Percentiles rank a stretch among this genome's conserved stretches.
These are phyloP conservation scores for Collybiopsis confluens DNA, from an alignment of 768 basidiomycete species.

Conservation along the genomic window DNA sequence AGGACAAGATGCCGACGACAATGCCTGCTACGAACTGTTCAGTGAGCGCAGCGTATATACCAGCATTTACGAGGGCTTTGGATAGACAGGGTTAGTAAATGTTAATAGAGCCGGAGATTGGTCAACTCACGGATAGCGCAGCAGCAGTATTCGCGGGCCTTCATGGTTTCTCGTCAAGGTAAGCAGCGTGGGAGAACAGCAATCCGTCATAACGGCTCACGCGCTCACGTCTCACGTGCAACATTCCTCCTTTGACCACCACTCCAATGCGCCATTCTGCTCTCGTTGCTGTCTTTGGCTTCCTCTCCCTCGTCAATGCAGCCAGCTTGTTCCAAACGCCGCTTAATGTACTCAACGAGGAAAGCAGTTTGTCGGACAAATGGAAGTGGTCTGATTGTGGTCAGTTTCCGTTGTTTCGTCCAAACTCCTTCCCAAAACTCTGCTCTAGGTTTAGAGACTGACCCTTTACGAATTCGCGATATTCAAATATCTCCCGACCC, in stretches of 20 bases:
- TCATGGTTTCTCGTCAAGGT: slow-evolving; percentile 41
- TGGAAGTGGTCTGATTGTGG: slow-evolving; percentile 79
- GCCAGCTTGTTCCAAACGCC: slow-evolving; percentile 18
- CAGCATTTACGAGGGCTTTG: slow-evolving; percentile 70
- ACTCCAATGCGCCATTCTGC: slow-evolving; percentile 20
- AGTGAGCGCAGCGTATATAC: slow-evolving; percentile 74
- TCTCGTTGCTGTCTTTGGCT: slow-evolving; percentile 17
- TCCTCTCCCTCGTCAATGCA: slow-evolving; percentile 13
- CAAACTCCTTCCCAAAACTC: slow-evolving; percentile 8
- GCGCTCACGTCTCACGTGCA: too few relatives aligned
- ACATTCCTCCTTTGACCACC: slow-evolving; percentile 3
- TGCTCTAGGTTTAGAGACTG: slow-evolving; percentile 36
- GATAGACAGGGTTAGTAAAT: neutral
- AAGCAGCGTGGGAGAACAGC: neutral
- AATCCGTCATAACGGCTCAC: slow-evolving; percentile 4
- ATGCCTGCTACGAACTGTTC: slow-evolving; percentile 74
- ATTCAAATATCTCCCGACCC: slow-evolving; percentile 81
- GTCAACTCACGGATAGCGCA: slow-evolving; percentile 64
- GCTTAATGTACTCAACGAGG: slow-evolving; percentile 19
- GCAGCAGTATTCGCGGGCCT: slow-evolving; percentile 85
- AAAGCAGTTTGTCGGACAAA: slow-evolving; percentile 31
- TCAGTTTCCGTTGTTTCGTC: slow-evolving; percentile 30
- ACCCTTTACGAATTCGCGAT: slow-evolving; percentile 62
- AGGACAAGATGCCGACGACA: slow-evolving; percentile 64
- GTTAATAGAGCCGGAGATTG: neutral